phyloP scores from a whole-genome alignment of 768 basidiomycete genomes.

The Leucocoprinus leucothites region DNA sequence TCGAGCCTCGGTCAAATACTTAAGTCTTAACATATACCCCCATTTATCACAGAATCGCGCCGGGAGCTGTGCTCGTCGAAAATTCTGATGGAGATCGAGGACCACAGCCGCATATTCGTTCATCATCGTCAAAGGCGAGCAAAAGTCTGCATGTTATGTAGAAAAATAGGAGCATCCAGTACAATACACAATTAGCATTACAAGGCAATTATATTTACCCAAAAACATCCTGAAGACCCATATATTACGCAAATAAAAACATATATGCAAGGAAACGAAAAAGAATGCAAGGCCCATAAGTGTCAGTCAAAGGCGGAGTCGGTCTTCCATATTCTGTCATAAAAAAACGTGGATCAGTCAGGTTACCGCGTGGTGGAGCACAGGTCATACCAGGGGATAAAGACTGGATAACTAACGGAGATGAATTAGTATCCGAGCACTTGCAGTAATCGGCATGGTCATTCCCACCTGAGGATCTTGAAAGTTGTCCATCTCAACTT shows the following conservation, averaged over 20 bases:
- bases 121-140: no score
- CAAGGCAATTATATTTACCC: no score
- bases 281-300: neutral
- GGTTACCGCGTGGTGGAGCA: neutral
- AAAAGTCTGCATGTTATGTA: no score
- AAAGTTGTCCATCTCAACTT: conserved; percentile 34
- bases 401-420: conserved; percentile 11
- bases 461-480: conserved; percentile 34
- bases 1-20: no score
- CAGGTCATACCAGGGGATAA: conserved; percentile 9
- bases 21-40: neutral
- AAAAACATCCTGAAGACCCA: no score
- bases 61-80: neutral
- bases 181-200: no score
- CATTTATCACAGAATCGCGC: neutral
- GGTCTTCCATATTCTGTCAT: neutral
- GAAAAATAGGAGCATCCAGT: no score
- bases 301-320: neutral
- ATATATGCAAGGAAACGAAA: no score
- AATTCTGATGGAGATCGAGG: no score
- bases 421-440: neutral
- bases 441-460: neutral
- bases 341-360: conserved; percentile 2
- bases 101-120: no score
- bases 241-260: no score